Evolutionary conservation across 305 asterid genomes (phyloP).

Genomic region (Fraxinus baroniana): DNA sequence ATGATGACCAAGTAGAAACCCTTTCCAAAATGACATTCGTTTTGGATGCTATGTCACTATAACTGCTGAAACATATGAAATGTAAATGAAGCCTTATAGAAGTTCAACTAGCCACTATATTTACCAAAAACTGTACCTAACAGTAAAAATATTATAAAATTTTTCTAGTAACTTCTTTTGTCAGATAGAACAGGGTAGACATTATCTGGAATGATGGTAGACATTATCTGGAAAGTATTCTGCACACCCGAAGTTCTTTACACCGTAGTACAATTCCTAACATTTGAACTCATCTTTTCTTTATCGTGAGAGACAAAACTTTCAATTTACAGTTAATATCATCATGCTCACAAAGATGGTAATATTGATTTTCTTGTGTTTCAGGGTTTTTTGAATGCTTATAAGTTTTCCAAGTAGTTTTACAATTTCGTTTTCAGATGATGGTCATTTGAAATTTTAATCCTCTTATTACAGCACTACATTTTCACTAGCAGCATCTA

Average conservation of each 20-base stretch:
- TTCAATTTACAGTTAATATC: background rate
- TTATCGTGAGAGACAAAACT: background rate
- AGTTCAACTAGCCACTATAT: background rate
- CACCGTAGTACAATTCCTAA: background rate
- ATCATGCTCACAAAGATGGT: background rate
- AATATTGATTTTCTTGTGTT: background rate
- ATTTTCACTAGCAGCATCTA: slow-evolving; percentile 32
- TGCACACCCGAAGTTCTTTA: background rate
- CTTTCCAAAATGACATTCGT: background rate
- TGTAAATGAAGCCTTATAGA: background rate
- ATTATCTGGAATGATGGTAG: background rate
- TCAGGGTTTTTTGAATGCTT: background rate
- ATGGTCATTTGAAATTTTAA: background rate
- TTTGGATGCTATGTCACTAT: background rate
- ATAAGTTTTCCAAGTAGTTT: background rate
- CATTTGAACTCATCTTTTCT: background rate
- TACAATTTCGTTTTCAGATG: background rate
- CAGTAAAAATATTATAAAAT: background rate
- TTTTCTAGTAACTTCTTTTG: background rate
- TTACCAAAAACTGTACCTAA: background rate
- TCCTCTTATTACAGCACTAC: slow-evolving; percentile 26
- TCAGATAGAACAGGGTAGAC: background rate
- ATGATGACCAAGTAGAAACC: background rate
- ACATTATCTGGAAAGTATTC: background rate
- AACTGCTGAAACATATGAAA: background rate